Base-by-base conservation (phyloP, 1,284 basidiomycete species). In the Mycena sp. region DNA sequence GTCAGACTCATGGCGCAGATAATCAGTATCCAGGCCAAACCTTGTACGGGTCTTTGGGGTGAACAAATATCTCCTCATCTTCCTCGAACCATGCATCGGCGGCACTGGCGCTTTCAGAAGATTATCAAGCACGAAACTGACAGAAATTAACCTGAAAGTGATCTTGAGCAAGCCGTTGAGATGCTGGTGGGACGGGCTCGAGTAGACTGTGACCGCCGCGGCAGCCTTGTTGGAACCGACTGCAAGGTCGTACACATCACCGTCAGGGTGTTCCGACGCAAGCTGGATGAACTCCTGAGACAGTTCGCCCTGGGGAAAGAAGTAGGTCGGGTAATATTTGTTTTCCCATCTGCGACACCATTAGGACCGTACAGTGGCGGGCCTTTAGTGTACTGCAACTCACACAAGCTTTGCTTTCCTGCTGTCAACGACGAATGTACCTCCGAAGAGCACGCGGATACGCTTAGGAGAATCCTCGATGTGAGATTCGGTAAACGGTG, bases 21-120 rank as follows among this genome's bases (percentile, higher is more conserved):
- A n/a, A n/a, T n/a, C n/a, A n/a, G n/a, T n/a, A n/a, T n/a, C n/a
- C n/a, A n/a, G n/a, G n/a, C n/a, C n/a, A n/a, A 11, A 88, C 88
- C 80, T 90, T 90, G 75, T 88, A 89, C 0, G 87, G 87, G 70
- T 90, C 87, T 68, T 86, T 89, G 7, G 87, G 85, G 66, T 90
- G 88, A 2, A 81, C 78, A 59, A 80, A 86, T 35, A 89, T 81
- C 63, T 84, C 73, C 58, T 90, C 86, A 44, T 89, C 87, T 67
- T 90, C 88, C 74, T 90, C 87, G 58, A 89, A 87, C 88, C 88
- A 89, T 2, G 83, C 81, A 65, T 88, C 87, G 72, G 83, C 81
- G 16, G 80, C 80, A 19, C 63, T 59, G 30, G 26, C 16, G 11
- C 19, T 11, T 14, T 30, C 17, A 35, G 21, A 14, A 25, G 19